These are phyloP conservation scores for Nepenthes mirabilis DNA, from an alignment of 148 eudicot genomes.

Conservation along the genomic window DNA sequence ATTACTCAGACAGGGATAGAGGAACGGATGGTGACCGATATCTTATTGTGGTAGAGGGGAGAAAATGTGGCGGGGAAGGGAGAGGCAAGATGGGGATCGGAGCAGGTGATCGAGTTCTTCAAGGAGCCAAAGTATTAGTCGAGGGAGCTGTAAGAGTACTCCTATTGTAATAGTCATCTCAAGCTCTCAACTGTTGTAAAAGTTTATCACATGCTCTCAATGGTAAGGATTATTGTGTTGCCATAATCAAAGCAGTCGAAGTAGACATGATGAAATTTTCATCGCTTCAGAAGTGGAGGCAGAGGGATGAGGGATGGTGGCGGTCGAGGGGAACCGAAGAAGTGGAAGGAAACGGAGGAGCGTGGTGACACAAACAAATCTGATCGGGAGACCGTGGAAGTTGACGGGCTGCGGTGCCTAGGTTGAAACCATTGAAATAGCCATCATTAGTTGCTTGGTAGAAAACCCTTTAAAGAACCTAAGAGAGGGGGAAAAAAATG, in stretches of 20 bases:
- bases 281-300: slow-evolving; percentile 49
- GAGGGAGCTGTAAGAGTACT: slow-evolving; percentile 49
- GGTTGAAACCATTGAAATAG: slow-evolving; percentile 52
- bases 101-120: slow-evolving; percentile 73
- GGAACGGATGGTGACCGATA: slow-evolving; percentile 37
- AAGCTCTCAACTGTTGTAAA: no score
- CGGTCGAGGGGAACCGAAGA: slow-evolving; percentile 40
- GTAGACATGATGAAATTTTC: no score
- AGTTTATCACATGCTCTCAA: no score
- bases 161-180: no score
- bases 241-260: no score
- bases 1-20: slow-evolving; percentile 36
- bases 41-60: slow-evolving; percentile 49
- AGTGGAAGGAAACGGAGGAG: slow-evolving; percentile 23
- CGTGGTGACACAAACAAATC: slow-evolving; percentile 89
- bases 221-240: no score
- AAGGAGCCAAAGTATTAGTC: slow-evolving; percentile 81
- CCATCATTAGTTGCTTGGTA: no score
- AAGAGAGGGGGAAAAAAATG: no score
- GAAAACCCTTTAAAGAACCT: no score
- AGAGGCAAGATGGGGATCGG: slow-evolving; percentile 66
- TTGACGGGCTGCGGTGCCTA: slow-evolving; percentile 59
- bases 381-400: slow-evolving; percentile 88
- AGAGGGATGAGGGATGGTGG: slow-evolving; percentile 31
- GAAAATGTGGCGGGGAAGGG: slow-evolving; percentile 51